A percentile compares a stretch with the other conserved stretches of the same genome.
Conservation (phyloP, 306 rosid genomes). For the Casuarina glauca region DNA sequence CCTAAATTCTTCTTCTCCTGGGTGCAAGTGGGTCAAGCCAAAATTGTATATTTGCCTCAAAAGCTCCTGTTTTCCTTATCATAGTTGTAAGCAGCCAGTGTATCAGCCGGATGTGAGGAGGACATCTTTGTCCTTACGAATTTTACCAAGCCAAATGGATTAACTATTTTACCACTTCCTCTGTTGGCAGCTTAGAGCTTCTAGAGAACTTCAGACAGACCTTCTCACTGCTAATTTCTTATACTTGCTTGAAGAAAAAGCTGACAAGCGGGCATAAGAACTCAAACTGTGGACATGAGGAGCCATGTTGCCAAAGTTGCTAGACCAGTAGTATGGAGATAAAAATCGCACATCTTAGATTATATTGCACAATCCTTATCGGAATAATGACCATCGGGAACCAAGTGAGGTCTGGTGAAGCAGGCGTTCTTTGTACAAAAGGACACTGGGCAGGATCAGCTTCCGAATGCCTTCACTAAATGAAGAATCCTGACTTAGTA, state of each 20-base stretch:
- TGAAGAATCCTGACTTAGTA: constrained; percentile 97
- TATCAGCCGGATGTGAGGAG: constrained; percentile 25
- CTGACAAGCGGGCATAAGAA: constrained; percentile 94
- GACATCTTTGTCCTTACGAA: constrained; percentile 28
- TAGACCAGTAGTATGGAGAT: constrained; percentile 97
- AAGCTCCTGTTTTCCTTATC: constrained; percentile 33
- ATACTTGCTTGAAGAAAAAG: constrained; percentile 91
- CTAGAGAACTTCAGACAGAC: constrained; percentile 43
- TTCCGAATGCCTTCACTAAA: constrained; percentile 97
- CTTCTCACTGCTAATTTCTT: constrained; percentile 80
- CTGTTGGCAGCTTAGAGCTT: constrained; percentile 36
- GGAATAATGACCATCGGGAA: constrained; percentile 87
- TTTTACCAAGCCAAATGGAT: constrained; percentile 41
- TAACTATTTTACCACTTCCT: constrained; percentile 34
- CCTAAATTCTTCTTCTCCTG: constrained; percentile 42
- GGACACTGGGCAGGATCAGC: constrained; percentile 76
- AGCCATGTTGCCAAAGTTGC: constrained; percentile 97
- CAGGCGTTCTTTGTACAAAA: constrained; percentile 98
- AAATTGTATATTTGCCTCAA: constrained; percentile 32
- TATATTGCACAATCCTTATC: constrained; percentile 93
- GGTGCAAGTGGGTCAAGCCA: constrained; percentile 40
- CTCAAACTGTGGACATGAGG: constrained; percentile 95
- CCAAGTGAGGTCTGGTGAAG: constrained; percentile 97
- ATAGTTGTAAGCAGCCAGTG: constrained; percentile 36
- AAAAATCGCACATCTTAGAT: constrained; percentile 90